phyloP scores from a whole-genome alignment of 1,284 basidiomycete species.

The Fomitopsis schrenkii region DNA sequence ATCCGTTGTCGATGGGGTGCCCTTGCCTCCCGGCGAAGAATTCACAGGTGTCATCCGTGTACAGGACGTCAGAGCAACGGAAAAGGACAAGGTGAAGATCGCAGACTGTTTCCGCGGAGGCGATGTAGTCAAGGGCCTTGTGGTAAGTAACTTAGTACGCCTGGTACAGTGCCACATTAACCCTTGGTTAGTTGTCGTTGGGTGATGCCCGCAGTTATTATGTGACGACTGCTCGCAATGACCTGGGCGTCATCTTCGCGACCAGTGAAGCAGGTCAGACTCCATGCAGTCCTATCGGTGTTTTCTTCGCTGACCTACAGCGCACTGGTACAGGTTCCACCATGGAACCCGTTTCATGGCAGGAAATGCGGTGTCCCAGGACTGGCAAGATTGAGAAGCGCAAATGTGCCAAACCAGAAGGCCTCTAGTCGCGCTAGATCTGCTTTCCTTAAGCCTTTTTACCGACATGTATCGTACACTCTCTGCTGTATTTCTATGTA shows the following conservation, averaged over 20 bases:
- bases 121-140: conserved; percentile 90
- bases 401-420: conserved; percentile 88
- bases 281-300: background rate
- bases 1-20: conserved; percentile 86
- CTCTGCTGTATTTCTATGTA: conserved; percentile 31
- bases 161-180: background rate
- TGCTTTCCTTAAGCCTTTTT: background rate
- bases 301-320: background rate
- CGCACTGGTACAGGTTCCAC: conserved; percentile 51
- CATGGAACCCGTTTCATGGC: conserved; percentile 85
- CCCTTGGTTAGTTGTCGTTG: conserved; percentile 68
- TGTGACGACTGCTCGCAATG: conserved; percentile 91
- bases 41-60: conserved; percentile 90
- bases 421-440: conserved; percentile 28
- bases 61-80: conserved; percentile 90
- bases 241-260: conserved; percentile 89
- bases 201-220: conserved; percentile 95
- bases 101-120: conserved; percentile 94
- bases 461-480: background rate
- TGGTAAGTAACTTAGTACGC: conserved; percentile 53
- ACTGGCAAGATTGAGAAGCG: conserved; percentile 80
- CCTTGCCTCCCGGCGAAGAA: conserved; percentile 86
- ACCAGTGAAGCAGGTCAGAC: conserved; percentile 72
- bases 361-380: conserved; percentile 86
- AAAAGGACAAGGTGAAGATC: conserved; percentile 92